Base-by-base conservation (phyloP, 2,329 filamentous ascomycete species). In the Alternaria rosae region DNA sequence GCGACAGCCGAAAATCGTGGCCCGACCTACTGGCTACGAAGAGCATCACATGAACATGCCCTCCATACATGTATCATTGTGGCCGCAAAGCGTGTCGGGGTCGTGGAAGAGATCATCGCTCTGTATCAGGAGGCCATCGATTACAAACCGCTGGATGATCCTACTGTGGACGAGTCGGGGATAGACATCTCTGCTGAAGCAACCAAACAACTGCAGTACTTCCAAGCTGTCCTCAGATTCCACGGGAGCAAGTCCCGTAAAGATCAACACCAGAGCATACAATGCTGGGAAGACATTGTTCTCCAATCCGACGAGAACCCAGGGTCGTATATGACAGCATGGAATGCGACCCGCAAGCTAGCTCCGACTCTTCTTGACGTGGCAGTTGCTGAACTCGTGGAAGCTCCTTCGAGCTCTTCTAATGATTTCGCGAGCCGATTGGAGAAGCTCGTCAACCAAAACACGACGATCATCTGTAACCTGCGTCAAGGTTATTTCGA, bases 91-190 rank as follows among this genome's bases (percentile, higher is more conserved):
- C 4, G 15, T n/a, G 42, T 28, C 0, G 20, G 42, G 1, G 28
- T 15, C 1, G 53, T 15, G 10, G 28, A 32, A 35, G 42, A 55
- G 3, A 2, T 38, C 11, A 28, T 55, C 20, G 26, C 13, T 47
- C 8, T 55, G 26, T 55, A 55, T 28, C 53, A 55, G 12, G 15
- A 45, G 20, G 53, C 53, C 2, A 55, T 55, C 4, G 53, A 55
- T 10, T 45, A 47, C 42, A 55, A 55, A 6, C 38, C 25, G 10
- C 2, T 12, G n/a, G 13, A 43, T 12, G 2, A 6, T 43, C 28
- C 23, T 20, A 9, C 2, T 5, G 23, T 17, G 3, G 51, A 42
- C 6, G 21, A 32, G 0, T 17, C 23, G 6, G 20, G 6, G 1
- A 1, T 55, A 3, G 42, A 55, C 3, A 13, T 1, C 0, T 35